These are phyloP conservation scores for Volutella citrinella DNA, from an alignment of 2,329 filamentous ascomycete species.

Conservation along the genomic window DNA sequence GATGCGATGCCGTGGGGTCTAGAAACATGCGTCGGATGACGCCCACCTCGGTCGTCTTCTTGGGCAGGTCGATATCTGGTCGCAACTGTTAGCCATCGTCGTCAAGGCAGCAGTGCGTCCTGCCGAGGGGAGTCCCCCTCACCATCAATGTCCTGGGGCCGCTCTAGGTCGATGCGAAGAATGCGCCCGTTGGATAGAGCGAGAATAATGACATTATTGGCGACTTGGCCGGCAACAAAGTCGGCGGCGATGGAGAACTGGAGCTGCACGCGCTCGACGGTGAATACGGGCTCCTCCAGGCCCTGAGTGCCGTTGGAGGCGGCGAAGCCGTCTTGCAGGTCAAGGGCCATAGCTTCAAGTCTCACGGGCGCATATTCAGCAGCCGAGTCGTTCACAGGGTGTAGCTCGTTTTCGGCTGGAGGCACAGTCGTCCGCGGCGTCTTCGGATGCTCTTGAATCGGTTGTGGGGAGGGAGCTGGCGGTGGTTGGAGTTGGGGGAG, in stretches of 20 bases:
- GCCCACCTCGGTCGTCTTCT: constrained; percentile 85
- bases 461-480: constrained; percentile 1
- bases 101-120: background rate
- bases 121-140: constrained; percentile 17
- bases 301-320: constrained; percentile 56
- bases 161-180: constrained; percentile 89
- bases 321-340: constrained; percentile 63
- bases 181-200: constrained; percentile 91
- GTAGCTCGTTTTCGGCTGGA: too few relatives aligned
- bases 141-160: constrained; percentile 93
- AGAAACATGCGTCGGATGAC: constrained; percentile 96
- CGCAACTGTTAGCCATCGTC: constrained; percentile 8
- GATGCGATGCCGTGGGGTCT: constrained; percentile 91
- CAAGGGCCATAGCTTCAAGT: constrained; percentile 33
- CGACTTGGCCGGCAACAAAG: constrained; percentile 94
- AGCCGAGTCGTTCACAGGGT: background rate
- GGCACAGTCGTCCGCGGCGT: too few relatives aligned
- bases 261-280: constrained; percentile 86
- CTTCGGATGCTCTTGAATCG: too few relatives aligned
- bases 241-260: constrained; percentile 93
- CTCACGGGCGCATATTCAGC: constrained; percentile 22
- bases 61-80: constrained; percentile 94
- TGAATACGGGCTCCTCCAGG: constrained; percentile 80
- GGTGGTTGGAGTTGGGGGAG: constrained; percentile 12
- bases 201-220: constrained; percentile 93